Percentiles rank a stretch among this genome's conserved stretches.
phyloP scores from a whole-genome alignment of 805 yeast species.

The Cyberlindnera misumaiensis region DNA sequence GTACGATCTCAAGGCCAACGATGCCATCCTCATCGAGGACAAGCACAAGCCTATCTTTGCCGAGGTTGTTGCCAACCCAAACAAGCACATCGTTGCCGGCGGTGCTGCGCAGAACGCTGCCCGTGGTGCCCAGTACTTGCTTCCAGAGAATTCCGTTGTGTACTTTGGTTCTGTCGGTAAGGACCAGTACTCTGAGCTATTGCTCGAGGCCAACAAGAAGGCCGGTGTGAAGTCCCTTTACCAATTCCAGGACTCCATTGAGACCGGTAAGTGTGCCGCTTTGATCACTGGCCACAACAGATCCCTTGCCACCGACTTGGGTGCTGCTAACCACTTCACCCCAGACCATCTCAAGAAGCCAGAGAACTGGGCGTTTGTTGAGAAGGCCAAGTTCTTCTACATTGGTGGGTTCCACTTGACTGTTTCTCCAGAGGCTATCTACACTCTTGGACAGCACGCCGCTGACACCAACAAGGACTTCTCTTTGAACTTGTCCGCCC shows the following conservation, averaged over 20 bases:
- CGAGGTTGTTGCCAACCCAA: conserved; percentile 59
- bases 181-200: conserved; percentile 78
- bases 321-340: conserved; percentile 96
- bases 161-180: conserved; percentile 97
- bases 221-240: conserved; percentile 88
- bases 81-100: conserved; percentile 80
- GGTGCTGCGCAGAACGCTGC: conserved; percentile 99
- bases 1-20: conserved; percentile 82
- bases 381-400: conserved; percentile 75
- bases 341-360: conserved; percentile 80
- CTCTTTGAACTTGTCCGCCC: conserved; percentile 87
- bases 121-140: conserved; percentile 92
- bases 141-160: conserved; percentile 75
- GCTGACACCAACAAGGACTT: conserved; percentile 73
- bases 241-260: conserved; percentile 66
- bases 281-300: conserved; percentile 82
- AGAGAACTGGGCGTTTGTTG: conserved; percentile 84
- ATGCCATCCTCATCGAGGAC: conserved; percentile 82
- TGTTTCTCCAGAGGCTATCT: conserved; percentile 92
- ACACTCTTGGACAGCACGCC: conserved; percentile 86
- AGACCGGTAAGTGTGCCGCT: conserved; percentile 98
- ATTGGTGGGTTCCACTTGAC: conserved; percentile 99
- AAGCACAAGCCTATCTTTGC: conserved; percentile 81
- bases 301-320: conserved; percentile 91
- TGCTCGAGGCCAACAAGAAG: conserved; percentile 72